Evolutionary conservation across 495 filamentous ascomycete genomes (phyloP).

Genomic region (Penicillium steckii): DNA sequence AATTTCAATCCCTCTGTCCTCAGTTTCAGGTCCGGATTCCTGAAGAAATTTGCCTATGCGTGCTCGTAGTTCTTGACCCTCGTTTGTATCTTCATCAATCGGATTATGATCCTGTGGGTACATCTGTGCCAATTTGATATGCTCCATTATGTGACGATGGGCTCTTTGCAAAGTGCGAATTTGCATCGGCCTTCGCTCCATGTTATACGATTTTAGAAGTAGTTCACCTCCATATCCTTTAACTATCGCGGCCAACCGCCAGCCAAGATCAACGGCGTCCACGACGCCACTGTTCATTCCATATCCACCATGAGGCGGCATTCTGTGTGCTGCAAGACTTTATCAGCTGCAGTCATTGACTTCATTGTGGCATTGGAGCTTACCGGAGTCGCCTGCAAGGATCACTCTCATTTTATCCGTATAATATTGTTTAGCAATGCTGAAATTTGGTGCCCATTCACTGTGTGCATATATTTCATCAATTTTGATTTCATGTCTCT

Average conservation of each 20-base stretch:
- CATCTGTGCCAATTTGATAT: conserved; percentile 2
- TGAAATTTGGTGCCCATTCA: conserved; percentile 13
- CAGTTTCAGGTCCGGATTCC: conserved; percentile 15
- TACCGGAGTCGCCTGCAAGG: conserved; percentile 48
- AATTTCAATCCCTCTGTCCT: conserved; percentile 28
- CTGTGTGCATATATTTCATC: conserved; percentile 30
- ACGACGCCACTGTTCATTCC: conserved; percentile 35
- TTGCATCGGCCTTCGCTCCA: conserved; percentile 22
- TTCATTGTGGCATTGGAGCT: background rate
- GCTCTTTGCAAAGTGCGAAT: conserved; percentile 11
- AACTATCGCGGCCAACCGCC: conserved; percentile 28
- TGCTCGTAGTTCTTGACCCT: background rate
- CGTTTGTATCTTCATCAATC: background rate
- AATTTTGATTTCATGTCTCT: conserved; percentile 19
- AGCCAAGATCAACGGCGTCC: conserved; percentile 29
- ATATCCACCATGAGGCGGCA: conserved; percentile 43
- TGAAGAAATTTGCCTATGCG: conserved; percentile 6
- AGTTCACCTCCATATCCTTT: conserved; percentile 20
- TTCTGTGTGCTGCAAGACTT: conserved; percentile 41
- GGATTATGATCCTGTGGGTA: background rate
- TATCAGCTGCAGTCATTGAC: background rate
- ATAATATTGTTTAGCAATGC: background rate
- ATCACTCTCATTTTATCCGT: conserved; percentile 30
- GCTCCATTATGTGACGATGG: conserved; percentile 56
- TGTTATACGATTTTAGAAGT: conserved; percentile 20